Percentiles rank a stretch among this genome's conserved stretches.
Conservation (phyloP, 768 basidiomycete species). For the Scleroderma citrinum region DNA sequence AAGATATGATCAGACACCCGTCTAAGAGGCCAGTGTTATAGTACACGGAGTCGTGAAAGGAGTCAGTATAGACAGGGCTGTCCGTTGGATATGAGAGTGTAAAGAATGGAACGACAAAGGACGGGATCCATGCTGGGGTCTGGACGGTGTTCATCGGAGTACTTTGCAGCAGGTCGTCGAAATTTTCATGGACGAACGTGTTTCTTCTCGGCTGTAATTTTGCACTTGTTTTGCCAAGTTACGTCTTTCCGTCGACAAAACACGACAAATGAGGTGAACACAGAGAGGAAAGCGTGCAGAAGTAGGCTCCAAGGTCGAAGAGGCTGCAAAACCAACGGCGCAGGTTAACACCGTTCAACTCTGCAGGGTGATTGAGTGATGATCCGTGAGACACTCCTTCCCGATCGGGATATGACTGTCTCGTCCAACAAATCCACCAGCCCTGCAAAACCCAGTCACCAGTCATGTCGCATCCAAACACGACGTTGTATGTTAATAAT, state of each 20-base stretch:
- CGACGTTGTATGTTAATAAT: conserved; percentile 88
- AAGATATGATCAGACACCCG: conserved; percentile 71
- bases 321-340: background rate
- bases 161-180: conserved; percentile 26
- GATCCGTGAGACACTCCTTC: conserved; percentile 20
- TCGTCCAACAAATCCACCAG: background rate
- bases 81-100: conserved; percentile 63
- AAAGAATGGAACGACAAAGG: conserved; percentile 62
- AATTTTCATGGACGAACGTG: conserved; percentile 29
- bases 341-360: background rate
- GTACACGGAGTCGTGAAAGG: conserved; percentile 63
- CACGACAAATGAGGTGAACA: conserved; percentile 11
- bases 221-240: conserved; percentile 27
- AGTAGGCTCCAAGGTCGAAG: background rate
- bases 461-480: conserved; percentile 62
- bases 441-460: background rate
- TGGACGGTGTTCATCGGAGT: conserved; percentile 33
- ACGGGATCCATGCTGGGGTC: conserved; percentile 39
- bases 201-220: conserved; percentile 14
- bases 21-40: conserved; percentile 75
- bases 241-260: conserved; percentile 25
- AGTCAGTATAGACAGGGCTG: conserved; percentile 56
- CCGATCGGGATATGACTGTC: conserved; percentile 7
- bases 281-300: conserved; percentile 1
- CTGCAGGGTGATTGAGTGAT: background rate